Evolutionary conservation across 495 filamentous ascomycete species (phyloP), one percentile per base, ranked within the genome.

Genomic region (Neurospora discreta): DNA sequence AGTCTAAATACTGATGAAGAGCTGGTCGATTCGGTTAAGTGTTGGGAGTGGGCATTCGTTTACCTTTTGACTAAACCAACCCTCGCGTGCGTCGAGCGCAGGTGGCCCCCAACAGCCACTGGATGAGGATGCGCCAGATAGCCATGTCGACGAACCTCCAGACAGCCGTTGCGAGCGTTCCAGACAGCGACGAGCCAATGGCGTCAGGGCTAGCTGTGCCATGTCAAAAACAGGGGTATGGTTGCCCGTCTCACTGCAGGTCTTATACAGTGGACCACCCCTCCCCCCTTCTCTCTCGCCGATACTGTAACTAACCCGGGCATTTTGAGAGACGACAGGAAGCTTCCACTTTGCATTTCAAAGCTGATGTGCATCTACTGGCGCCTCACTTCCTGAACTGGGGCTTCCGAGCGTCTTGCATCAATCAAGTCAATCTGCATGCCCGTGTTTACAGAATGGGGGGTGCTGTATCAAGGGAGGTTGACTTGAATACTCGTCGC

Each of bases 51-150:
- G 41, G 43, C 18, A 44, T 65, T 65, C 52, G 68, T 33, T 33
- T 65, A 60, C 26, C 26, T 60, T 30, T 36, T 36, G 2, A 30
- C 52, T 26, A 65, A 60, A 30, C 26, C 52, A 18, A 65, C 26
- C 52, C 52, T 65, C 52, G 52, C 52, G 46, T 65, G 52, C 52
- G 52, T 65, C 52, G 26, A 65, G 52, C 30, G 7, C 26, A 65
- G 15, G 52, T 65, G 26, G 52, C 52, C 15, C 33, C 52, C 52
- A 36, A 36, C 72, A 74, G 76, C 68, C 76, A 75, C 71, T 77
- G 77, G 78, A 73, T 46, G 74, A 80, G 78, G 76, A 73, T 74
- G 78, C 78, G 78, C 78, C 76, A 79, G 75, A 60, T 65, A 65
- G 52, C 52, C 73, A 79, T 72, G 72, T 71, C 69, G 72, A 74